Evolutionary conservation across 202 grass and related monocot species (phyloP).

Genomic region (Setaria viridis): DNA sequence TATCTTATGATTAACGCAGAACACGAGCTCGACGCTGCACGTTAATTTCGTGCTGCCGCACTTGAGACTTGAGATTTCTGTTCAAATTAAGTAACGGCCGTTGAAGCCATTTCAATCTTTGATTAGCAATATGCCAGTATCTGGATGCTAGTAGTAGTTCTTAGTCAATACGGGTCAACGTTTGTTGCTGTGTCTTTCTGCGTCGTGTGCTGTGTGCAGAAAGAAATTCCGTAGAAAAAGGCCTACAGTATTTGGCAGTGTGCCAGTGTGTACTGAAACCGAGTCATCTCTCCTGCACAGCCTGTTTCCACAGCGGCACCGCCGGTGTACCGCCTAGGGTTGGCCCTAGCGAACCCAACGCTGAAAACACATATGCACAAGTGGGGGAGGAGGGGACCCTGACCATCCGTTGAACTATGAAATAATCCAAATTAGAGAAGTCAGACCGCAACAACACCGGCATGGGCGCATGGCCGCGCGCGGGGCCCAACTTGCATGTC

Average conservation of each 20-base stretch:
- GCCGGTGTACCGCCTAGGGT: too few species aligned
- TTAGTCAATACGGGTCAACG: not conserved
- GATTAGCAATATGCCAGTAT: not conserved
- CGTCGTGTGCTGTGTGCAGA: not conserved
- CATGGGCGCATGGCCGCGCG: not conserved
- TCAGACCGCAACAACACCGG: not conserved
- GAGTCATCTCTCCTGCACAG: not conserved
- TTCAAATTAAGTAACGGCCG: not conserved
- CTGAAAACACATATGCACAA: not conserved
- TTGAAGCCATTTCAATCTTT: not conserved
- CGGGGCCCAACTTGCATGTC: not conserved
- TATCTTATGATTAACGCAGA: constrained; percentile 15
- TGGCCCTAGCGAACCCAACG: not conserved
- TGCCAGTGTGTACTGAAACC: not conserved
- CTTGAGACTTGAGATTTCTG: not conserved
- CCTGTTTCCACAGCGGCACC: not conserved
- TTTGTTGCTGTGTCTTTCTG: not conserved
- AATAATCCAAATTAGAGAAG: not conserved
- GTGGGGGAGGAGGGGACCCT: not conserved
- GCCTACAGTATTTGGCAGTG: too few species aligned
- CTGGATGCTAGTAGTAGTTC: too few species aligned
- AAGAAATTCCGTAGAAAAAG: not conserved
- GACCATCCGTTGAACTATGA: constrained; percentile 5
- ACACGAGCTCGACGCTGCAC: not conserved
- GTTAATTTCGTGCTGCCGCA: constrained; percentile 10